These are phyloP conservation scores for Phytophthora idaei DNA, from an alignment of 352 stramenopile species.

Conservation along the genomic window DNA sequence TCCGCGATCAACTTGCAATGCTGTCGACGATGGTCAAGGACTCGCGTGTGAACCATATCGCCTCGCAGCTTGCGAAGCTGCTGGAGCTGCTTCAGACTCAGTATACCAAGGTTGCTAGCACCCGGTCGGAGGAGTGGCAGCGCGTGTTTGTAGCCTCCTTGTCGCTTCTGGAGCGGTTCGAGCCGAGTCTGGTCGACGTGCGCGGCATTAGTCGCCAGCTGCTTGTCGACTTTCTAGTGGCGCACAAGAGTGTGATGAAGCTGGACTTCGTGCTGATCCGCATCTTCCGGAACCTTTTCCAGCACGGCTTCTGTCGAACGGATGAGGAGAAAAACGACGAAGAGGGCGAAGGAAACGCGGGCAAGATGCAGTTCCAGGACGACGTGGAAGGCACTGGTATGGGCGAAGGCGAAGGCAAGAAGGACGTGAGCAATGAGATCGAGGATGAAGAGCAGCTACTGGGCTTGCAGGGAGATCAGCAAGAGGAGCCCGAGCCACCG, in stretches of 20 bases:
- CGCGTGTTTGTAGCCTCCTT: slow-evolving; percentile 51
- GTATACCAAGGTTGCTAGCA: slow-evolving; percentile 44
- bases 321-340: slow-evolving; percentile 91
- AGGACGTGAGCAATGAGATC: slow-evolving; percentile 99
- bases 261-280: slow-evolving; percentile 95
- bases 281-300: slow-evolving; percentile 96
- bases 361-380: slow-evolving; percentile 97
- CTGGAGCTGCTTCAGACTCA: slow-evolving; percentile 57
- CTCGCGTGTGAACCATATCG: slow-evolving; percentile 74
- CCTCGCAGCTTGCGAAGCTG: slow-evolving; percentile 55
- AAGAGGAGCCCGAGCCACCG: slow-evolving; percentile 77
- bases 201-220: slow-evolving; percentile 83
- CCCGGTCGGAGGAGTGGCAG: slow-evolving; percentile 35
- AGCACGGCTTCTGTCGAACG: slow-evolving; percentile 95
- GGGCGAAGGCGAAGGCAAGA: slow-evolving; percentile 98
- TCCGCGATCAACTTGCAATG: slow-evolving; percentile 58
- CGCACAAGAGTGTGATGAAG: slow-evolving; percentile 94
- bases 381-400: slow-evolving; percentile 99
- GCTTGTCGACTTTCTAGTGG: slow-evolving; percentile 76
- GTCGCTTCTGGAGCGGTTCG: slow-evolving; percentile 58
- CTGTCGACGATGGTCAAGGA: slow-evolving; percentile 69
- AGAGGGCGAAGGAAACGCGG: slow-evolving; percentile 81
- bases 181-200: slow-evolving; percentile 67
- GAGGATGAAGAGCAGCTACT: slow-evolving; percentile 99
- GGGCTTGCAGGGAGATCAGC: slow-evolving; percentile 94